Conservation (phyloP, 495 filamentous ascomycete species). For the Viridothelium virens region DNA sequence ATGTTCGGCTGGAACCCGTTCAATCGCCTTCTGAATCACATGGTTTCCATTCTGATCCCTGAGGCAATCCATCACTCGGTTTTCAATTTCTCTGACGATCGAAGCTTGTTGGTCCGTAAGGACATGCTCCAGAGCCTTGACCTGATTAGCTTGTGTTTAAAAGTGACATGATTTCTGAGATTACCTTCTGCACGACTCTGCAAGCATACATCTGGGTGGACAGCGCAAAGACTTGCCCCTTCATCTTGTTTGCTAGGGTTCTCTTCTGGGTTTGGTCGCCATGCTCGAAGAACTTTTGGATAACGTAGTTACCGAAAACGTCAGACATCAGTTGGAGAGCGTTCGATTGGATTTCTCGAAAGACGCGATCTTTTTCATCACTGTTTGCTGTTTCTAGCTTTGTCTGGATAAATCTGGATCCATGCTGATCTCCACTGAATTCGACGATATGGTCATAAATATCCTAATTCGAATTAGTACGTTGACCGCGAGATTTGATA, state of each 20-base stretch:
- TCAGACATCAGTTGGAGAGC: constrained; percentile 87
- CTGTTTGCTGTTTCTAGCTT: constrained; percentile 93
- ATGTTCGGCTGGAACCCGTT: constrained; percentile 70
- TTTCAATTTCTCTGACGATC: constrained; percentile 74
- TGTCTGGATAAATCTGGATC: constrained; percentile 90
- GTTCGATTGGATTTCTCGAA: constrained; percentile 76
- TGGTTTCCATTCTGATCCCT: constrained; percentile 94
- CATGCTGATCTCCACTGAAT: constrained; percentile 92
- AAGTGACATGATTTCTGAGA: constrained; percentile 18
- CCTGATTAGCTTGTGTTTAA: constrained; percentile 22
- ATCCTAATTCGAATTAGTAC: constrained; percentile 83
- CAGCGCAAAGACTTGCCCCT: constrained; percentile 66
- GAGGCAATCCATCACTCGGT: constrained; percentile 71
- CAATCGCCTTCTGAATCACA: constrained; percentile 91
- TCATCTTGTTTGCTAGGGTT: constrained; percentile 76
- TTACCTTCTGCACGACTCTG: constrained; percentile 87
- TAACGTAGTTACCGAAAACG: constrained; percentile 96
- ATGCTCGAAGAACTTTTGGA: constrained; percentile 96
- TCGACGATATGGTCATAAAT: constrained; percentile 87
- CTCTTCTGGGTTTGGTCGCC: constrained; percentile 92
- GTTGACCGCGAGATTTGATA: constrained; percentile 40
- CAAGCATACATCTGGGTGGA: constrained; percentile 93
- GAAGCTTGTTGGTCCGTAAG: constrained; percentile 81
- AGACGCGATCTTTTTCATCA: constrained; percentile 93
- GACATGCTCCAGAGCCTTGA: constrained; percentile 81